phyloP scores from a whole-genome alignment of 768 basidiomycete species.

The Favolaschia claudopus region DNA sequence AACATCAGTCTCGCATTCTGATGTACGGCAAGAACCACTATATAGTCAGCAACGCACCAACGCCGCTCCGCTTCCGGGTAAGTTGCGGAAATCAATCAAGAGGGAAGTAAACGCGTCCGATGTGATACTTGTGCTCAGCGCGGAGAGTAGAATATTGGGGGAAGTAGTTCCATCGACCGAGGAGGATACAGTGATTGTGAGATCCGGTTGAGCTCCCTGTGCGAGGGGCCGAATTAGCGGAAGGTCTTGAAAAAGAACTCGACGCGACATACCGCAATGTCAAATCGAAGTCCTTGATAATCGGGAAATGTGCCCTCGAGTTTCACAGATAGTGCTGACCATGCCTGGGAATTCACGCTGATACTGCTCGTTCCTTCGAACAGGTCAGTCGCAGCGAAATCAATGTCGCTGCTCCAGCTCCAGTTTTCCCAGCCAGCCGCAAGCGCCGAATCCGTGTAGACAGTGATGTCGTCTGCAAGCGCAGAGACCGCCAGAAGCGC shows the following conservation, averaged over 20 bases:
- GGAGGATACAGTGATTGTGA: conserved; percentile 50
- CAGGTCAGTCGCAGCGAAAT: conserved; percentile 54
- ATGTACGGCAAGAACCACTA: no score
- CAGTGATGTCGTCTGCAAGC: conserved; percentile 42
- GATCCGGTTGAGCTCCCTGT: conserved; percentile 55
- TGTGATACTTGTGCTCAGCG: conserved; percentile 47
- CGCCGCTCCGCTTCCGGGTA: conserved; percentile 50
- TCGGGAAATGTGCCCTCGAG: conserved; percentile 47
- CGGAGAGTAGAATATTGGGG: conserved; percentile 49
- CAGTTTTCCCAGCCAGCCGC: conserved; percentile 58
- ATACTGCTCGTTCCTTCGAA: conserved; percentile 51
- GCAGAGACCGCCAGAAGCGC: conserved; percentile 10
- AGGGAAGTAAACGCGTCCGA: conserved; percentile 50
- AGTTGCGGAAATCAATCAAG: conserved; percentile 53
- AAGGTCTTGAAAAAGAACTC: not conserved
- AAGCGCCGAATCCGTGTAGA: conserved; percentile 52
- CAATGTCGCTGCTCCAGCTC: conserved; percentile 55
- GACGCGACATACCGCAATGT: conserved; percentile 50
- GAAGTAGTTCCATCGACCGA: conserved; percentile 46
- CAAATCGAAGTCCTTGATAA: conserved; percentile 58
- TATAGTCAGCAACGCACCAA: conserved; percentile 41
- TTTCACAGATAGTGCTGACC: conserved; percentile 56
- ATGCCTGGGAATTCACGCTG: conserved; percentile 50
- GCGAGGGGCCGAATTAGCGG: not conserved
- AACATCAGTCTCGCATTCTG: not conserved